These are phyloP conservation scores for Exophiala spinifera DNA, from an alignment of 2,329 filamentous ascomycete genomes.

Conservation along the genomic window DNA sequence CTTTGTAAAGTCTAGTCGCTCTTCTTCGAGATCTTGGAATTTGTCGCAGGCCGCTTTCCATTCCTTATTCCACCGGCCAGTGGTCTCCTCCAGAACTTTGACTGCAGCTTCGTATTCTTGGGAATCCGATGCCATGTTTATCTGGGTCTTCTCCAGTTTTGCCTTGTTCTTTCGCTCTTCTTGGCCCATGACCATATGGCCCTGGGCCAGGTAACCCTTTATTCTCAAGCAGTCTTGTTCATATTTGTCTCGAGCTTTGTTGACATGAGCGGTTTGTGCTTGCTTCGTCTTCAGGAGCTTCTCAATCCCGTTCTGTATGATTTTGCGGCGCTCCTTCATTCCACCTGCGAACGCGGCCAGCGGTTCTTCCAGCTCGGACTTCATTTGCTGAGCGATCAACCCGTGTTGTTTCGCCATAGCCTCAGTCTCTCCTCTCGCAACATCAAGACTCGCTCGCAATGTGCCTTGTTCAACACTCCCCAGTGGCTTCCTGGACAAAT, in stretches of 20 bases:
- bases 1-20: conserved; percentile 94
- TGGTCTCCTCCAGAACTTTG: conserved; percentile 92
- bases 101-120: conserved; percentile 91
- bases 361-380: conserved; percentile 90
- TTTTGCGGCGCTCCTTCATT: conserved; percentile 95
- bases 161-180: conserved; percentile 99
- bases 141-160: conserved; percentile 97
- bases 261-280: conserved; percentile 84
- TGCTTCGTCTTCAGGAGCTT: conserved; percentile 90
- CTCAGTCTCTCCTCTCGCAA: conserved; percentile 83
- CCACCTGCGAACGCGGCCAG: conserved; percentile 86
- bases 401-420: conserved; percentile 92
- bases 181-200: conserved; percentile 99
- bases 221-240: conserved; percentile 98
- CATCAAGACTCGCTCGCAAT: conserved; percentile 78
- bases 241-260: conserved; percentile 93
- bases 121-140: conserved; percentile 86
- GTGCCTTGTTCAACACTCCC: conserved; percentile 85
- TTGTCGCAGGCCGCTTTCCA: conserved; percentile 98
- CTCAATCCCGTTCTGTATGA: conserved; percentile 89
- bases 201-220: conserved; percentile 96
- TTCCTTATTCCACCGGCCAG: conserved; percentile 91
- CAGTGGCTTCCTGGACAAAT: conserved; percentile 80
- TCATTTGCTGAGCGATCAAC: conserved; percentile 89
- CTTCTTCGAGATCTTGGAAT: conserved; percentile 98